These are phyloP conservation scores for Xylaria polymorpha DNA, from an alignment of 2,329 filamentous ascomycete species.

Conservation along the genomic window DNA sequence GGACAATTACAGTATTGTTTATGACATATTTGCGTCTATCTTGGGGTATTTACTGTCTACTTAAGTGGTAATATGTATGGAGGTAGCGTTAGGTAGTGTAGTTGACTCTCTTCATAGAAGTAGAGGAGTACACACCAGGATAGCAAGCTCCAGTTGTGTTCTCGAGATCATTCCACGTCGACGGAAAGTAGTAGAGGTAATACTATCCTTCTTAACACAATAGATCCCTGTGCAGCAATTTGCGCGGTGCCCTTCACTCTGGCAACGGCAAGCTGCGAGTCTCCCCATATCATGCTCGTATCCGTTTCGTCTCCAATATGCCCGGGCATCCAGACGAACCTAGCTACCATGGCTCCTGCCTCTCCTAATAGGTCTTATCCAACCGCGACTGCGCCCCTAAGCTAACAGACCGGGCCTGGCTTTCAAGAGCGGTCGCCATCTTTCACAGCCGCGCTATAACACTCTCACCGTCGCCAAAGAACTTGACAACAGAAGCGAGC, in stretches of 20 bases:
- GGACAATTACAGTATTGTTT: no score
- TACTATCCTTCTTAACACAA: slow-evolving; percentile 11
- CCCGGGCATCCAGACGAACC: slow-evolving; percentile 7
- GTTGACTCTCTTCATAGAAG: not conserved
- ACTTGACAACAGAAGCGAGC: not conserved
- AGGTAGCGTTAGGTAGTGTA: not conserved
- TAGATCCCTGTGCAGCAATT: not conserved
- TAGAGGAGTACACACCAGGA: not conserved
- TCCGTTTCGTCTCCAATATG: slow-evolving; percentile 21
- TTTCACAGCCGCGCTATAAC: slow-evolving; percentile 25
- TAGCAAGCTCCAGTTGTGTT: slow-evolving; percentile 7
- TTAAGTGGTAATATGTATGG: slow-evolving; percentile 8
- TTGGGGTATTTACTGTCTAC: no score
- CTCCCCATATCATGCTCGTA: slow-evolving; percentile 7
- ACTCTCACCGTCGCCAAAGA: slow-evolving; percentile 4
- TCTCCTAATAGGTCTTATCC: slow-evolving; percentile 29
- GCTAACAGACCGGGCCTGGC: slow-evolving; percentile 22
- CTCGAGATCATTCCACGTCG: slow-evolving; percentile 19
- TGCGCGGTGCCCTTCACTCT: slow-evolving; percentile 1
- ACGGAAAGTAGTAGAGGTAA: slow-evolving; percentile 8
- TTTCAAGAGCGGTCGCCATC: slow-evolving; percentile 18
- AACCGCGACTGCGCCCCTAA: slow-evolving; percentile 23
- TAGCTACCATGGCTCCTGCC: slow-evolving; percentile 10
- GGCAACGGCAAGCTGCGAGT: not conserved
- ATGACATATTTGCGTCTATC: no score